Evolutionary conservation across 352 stramenopile genomes (phyloP).

Genomic region (Plasmopara halstedii): DNA sequence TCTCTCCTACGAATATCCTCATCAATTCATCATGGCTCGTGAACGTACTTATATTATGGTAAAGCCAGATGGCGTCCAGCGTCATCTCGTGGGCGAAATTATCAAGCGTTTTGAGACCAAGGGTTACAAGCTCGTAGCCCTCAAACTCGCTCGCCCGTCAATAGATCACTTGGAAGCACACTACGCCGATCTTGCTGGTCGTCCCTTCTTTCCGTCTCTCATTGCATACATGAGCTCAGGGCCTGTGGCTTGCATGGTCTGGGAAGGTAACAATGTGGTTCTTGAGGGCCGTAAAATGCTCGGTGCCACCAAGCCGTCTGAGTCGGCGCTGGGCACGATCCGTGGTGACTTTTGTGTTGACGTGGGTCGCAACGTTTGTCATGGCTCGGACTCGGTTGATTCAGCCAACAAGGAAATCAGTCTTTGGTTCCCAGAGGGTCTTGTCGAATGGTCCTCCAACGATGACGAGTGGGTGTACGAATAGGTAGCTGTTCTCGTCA

Average conservation of each 20-base stretch:
- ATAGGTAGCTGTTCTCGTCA: background rate
- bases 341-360: conserved; percentile 92
- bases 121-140: conserved; percentile 91
- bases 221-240: conserved; percentile 90
- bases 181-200: conserved; percentile 89
- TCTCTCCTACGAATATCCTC: conserved; percentile 6
- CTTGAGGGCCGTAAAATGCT: conserved; percentile 93
- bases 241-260: conserved; percentile 94
- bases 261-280: conserved; percentile 91
- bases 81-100: conserved; percentile 90
- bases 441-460: conserved; percentile 86
- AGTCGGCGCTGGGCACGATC: conserved; percentile 89
- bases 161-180: conserved; percentile 88
- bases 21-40: conserved; percentile 63
- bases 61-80: conserved; percentile 93
- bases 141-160: conserved; percentile 92
- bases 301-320: conserved; percentile 90
- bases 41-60: conserved; percentile 94
- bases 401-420: conserved; percentile 96
- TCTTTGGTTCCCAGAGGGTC: conserved; percentile 96
- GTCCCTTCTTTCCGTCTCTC: conserved; percentile 90
- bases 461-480: conserved; percentile 97
- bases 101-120: conserved; percentile 95
- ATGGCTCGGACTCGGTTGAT: conserved; percentile 94
- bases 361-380: conserved; percentile 88